Percentiles rank a stretch among this genome's conserved stretches.
These are phyloP conservation scores for Urostyla sp. DNA, from an alignment of 73 alveolate genomes.

Conservation along the genomic window DNA sequence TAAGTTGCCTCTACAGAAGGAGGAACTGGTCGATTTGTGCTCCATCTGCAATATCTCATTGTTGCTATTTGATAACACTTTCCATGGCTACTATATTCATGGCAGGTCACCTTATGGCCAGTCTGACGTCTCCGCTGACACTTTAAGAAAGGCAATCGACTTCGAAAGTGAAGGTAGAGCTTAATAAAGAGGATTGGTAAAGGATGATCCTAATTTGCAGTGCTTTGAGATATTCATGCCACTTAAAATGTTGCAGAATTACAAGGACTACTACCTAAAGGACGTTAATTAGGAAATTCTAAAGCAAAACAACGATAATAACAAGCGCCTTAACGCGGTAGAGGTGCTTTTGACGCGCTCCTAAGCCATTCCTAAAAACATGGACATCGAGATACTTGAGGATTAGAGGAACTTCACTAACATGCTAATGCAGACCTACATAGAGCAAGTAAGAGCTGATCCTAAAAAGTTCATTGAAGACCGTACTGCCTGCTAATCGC, in stretches of 20 bases:
- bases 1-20: constrained; percentile 81
- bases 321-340: background rate
- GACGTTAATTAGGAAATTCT: constrained; percentile 21
- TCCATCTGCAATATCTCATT: constrained; percentile 92
- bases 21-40: constrained; percentile 95
- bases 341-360: constrained; percentile 6
- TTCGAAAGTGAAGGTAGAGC: constrained; percentile 88
- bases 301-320: background rate
- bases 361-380: constrained; percentile 45
- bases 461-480: constrained; percentile 8
- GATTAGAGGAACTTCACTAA: constrained; percentile 19
- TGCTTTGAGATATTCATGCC: constrained; percentile 93
- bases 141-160: constrained; percentile 81
- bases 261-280: constrained; percentile 27
- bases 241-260: constrained; percentile 18
- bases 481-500: constrained; percentile 1
- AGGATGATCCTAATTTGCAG: constrained; percentile 80
- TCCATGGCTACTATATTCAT: constrained; percentile 97
- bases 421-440: constrained; percentile 16
- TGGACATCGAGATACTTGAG: constrained; percentile 28
- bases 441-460: constrained; percentile 27
- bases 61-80: constrained; percentile 89
- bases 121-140: constrained; percentile 88
- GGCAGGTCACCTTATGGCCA: constrained; percentile 95
- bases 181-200: constrained; percentile 82